phyloP scores from a whole-genome alignment of 306 rosid species.

The Quercus rubra region DNA sequence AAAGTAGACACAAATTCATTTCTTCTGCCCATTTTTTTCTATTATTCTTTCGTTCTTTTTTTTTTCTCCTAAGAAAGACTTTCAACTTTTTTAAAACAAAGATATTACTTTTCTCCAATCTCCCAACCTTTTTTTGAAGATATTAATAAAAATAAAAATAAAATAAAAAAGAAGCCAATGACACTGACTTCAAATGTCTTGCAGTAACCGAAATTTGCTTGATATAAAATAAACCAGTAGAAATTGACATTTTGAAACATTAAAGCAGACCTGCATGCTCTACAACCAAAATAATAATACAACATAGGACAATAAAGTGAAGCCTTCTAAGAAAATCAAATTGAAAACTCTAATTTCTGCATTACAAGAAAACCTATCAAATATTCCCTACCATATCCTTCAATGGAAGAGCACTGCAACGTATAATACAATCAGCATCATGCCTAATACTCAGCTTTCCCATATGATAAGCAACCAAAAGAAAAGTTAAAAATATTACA shows the following conservation, averaged over 20 bases:
- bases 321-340: not conserved
- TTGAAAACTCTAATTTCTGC: too few relatives aligned
- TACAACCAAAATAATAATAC: not conserved
- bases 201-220: not conserved
- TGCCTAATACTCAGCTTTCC: constrained; percentile 9
- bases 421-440: not conserved
- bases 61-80: too few relatives aligned
- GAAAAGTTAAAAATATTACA: not conserved
- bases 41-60: not conserved
- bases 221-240: not conserved
- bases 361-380: too few relatives aligned
- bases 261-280: not conserved
- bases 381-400: not conserved
- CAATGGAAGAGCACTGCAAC: not conserved
- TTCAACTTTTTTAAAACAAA: too few relatives aligned
- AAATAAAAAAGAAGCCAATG: too few relatives aligned
- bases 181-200: not conserved
- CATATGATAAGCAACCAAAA: constrained; percentile 9
- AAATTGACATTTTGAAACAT: not conserved
- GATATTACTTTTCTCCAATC: too few relatives aligned
- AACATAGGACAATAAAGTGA: not conserved
- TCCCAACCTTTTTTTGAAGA: too few relatives aligned
- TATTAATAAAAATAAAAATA: too few relatives aligned
- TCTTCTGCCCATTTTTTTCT: not conserved
- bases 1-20: not conserved